phyloP scores from a whole-genome alignment of 2,329 filamentous ascomycete genomes.

The Trichoderma pleuroti region DNA sequence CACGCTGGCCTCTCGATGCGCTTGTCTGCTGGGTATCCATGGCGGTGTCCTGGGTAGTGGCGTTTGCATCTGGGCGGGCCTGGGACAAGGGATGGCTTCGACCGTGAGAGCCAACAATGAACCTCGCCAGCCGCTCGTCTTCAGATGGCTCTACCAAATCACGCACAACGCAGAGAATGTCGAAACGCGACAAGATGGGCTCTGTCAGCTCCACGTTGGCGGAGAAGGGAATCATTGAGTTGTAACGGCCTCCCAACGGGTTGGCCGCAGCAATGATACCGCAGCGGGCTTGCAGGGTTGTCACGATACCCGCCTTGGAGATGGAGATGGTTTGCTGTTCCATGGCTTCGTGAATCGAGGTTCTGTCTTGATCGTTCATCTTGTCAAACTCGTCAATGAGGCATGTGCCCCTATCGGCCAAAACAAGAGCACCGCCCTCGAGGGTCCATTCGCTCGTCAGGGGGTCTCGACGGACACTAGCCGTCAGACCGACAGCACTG shows the following conservation, averaged over 20 bases:
- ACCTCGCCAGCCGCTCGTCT: constrained; percentile 88
- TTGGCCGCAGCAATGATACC: constrained; percentile 96
- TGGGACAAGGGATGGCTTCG: constrained; percentile 73
- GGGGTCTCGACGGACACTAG: constrained; percentile 91
- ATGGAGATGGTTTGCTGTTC: constrained; percentile 99
- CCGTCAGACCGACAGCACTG: constrained; percentile 94
- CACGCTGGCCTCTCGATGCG: constrained; percentile 27
- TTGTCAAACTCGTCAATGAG: constrained; percentile 99
- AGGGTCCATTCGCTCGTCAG: constrained; percentile 96
- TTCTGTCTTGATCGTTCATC: constrained; percentile 99
- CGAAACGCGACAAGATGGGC: constrained; percentile 95
- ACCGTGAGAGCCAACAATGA: constrained; percentile 92
- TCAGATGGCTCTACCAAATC: constrained; percentile 91
- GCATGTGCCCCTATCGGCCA: constrained; percentile 91
- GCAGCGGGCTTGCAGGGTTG: constrained; percentile 91
- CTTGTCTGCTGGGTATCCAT: constrained; percentile 34
- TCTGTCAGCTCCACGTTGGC: constrained; percentile 96
- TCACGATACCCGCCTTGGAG: constrained; percentile 97
- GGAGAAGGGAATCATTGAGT: constrained; percentile 91
- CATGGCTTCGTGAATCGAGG: constrained; percentile 99
- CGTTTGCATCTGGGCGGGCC: constrained; percentile 30
- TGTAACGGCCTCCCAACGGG: constrained; percentile 93
- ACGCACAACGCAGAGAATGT: constrained; percentile 92
- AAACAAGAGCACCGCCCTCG: constrained; percentile 89
- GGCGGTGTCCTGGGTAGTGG: constrained; percentile 42